A percentile compares a stretch with the other conserved stretches of the same genome.
phyloP scores from a whole-genome alignment of 805 yeast species.

The Candida glaebosa region DNA sequence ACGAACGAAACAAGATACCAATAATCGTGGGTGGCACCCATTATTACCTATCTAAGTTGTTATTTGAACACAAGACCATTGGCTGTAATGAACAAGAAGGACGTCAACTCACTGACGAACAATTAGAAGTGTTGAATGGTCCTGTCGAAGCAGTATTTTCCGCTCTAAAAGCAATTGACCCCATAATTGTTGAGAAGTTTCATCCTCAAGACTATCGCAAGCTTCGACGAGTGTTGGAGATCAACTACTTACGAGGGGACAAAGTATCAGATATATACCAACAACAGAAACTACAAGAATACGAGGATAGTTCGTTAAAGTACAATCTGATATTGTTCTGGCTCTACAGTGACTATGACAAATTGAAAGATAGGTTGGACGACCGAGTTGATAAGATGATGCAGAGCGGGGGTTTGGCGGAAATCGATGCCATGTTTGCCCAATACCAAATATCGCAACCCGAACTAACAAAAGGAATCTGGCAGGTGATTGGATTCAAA shows the following conservation, averaged over 20 bases:
- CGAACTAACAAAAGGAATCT: slow-evolving; percentile 69
- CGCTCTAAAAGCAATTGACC: slow-evolving; percentile 56
- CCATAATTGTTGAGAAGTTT: slow-evolving; percentile 70
- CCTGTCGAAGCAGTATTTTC: slow-evolving; percentile 49
- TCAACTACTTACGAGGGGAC: slow-evolving; percentile 62
- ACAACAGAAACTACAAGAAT: slow-evolving; percentile 48
- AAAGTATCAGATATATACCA: slow-evolving; percentile 69
- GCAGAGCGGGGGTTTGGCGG: slow-evolving; percentile 61
- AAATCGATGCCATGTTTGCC: slow-evolving; percentile 57
- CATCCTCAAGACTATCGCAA: slow-evolving; percentile 90
- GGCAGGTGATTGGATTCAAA: slow-evolving; percentile 94
- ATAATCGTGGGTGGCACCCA: slow-evolving; percentile 96
- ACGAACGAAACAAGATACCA: slow-evolving; percentile 67
- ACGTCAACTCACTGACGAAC: slow-evolving; percentile 30
- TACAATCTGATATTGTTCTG: slow-evolving; percentile 72
- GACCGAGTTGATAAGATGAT: slow-evolving; percentile 83
- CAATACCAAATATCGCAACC: slow-evolving; percentile 41
- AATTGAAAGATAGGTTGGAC: slow-evolving; percentile 64
- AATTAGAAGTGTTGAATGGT: slow-evolving; percentile 48
- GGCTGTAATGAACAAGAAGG: slow-evolving; percentile 23
- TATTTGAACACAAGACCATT: slow-evolving; percentile 68
- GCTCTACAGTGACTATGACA: slow-evolving; percentile 67
- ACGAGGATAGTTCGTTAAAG: slow-evolving; percentile 46
- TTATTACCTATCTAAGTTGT: slow-evolving; percentile 77
- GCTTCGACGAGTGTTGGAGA: slow-evolving; percentile 75